Conservation (phyloP, 495 filamentous ascomycete genomes). For the Lasiosphaeria miniovina region DNA sequence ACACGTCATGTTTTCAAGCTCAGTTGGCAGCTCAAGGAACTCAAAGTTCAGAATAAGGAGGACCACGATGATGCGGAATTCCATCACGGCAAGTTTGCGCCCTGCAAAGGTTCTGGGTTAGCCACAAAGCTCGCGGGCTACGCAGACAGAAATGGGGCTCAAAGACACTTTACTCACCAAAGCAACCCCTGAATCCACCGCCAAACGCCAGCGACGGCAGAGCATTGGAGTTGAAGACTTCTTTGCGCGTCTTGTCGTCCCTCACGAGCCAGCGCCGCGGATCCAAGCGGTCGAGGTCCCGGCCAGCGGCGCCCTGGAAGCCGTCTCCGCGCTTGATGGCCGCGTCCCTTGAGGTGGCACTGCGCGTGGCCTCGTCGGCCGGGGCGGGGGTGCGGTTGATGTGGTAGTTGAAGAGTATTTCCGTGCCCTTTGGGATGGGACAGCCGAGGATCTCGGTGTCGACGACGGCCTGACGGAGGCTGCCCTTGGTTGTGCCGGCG, state of each 20-base stretch:
- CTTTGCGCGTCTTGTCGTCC: constrained; percentile 23
- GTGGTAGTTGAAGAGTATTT: constrained; percentile 25
- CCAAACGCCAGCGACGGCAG: constrained; percentile 25
- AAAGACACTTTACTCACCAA: constrained; percentile 16
- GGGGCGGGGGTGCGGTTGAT: constrained; percentile 16
- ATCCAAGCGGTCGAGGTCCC: constrained; percentile 25
- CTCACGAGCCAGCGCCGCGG: constrained; percentile 32
- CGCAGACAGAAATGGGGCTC: neutral
- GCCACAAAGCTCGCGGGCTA: neutral
- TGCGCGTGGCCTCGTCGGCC: constrained; percentile 27
- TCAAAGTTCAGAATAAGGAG: constrained; percentile 27
- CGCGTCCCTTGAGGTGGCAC: constrained; percentile 18
- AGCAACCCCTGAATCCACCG: constrained; percentile 25
- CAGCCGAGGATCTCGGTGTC: constrained; percentile 37
- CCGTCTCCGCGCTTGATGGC: constrained; percentile 21
- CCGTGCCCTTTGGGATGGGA: constrained; percentile 34
- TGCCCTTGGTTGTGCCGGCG: constrained; percentile 16
- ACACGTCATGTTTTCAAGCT: constrained; percentile 18
- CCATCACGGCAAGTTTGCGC: constrained; percentile 25
- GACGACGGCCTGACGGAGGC: constrained; percentile 24
- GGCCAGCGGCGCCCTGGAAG: constrained; percentile 14
- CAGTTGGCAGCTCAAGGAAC: constrained; percentile 27
- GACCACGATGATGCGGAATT: constrained; percentile 26
- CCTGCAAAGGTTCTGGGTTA: constrained; percentile 13
- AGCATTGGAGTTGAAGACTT: constrained; percentile 25